Percentiles rank a stretch among this genome's conserved stretches.
phyloP scores from a whole-genome alignment of 257 asterid species.

The Solanum pennellii region DNA sequence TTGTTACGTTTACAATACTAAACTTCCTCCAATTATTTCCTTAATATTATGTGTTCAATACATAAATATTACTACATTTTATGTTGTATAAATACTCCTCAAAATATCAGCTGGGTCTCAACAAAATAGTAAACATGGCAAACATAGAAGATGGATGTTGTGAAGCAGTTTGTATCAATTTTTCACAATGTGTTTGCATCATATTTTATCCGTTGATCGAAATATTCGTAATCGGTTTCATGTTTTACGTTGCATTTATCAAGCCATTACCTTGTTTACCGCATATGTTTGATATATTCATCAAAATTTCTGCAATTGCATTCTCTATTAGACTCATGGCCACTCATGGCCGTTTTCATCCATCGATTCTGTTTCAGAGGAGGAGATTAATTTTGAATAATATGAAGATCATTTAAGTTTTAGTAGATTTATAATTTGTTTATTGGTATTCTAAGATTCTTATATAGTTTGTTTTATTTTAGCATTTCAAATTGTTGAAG shows the following conservation, averaged over 20 bases:
- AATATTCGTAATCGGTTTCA: neutral
- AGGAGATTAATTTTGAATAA: neutral
- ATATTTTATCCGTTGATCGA: neutral
- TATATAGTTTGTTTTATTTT: neutral
- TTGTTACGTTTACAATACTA: neutral
- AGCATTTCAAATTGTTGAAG: neutral
- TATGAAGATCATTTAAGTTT: neutral
- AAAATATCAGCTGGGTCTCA: neutral
- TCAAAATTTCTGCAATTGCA: neutral
- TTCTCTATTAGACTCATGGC: neutral
- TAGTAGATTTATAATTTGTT: neutral
- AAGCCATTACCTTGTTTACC: neutral
- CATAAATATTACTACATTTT: neutral
- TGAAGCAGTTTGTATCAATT: neutral
- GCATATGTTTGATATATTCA: neutral
- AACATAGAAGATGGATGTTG: neutral
- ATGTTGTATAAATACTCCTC: neutral
- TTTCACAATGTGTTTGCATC: neutral
- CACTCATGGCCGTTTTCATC: too few species aligned
- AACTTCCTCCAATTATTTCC: neutral
- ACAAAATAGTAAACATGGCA: neutral
- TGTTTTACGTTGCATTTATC: neutral
- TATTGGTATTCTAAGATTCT: neutral
- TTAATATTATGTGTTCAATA: neutral
- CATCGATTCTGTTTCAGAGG: neutral